Evolutionary conservation across 495 filamentous ascomycete species (phyloP).

Genomic region (Sordaria brevicollis): DNA sequence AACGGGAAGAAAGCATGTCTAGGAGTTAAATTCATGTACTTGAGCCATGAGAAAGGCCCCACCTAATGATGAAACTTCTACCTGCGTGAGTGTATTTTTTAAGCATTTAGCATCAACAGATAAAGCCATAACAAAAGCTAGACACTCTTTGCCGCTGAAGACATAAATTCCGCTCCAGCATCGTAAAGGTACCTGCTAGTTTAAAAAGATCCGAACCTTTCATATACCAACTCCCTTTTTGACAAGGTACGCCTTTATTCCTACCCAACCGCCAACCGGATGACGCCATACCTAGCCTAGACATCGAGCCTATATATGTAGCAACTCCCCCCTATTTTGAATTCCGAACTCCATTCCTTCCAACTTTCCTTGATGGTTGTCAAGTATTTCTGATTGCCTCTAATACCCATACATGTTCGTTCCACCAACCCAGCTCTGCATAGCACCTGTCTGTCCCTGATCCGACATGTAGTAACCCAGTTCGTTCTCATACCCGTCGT

Average conservation of each 20-base stretch:
- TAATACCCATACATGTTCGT: slow-evolving; percentile 16
- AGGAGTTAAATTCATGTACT: too few species aligned
- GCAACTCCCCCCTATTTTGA: neutral
- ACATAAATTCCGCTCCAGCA: too few species aligned
- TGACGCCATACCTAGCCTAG: neutral
- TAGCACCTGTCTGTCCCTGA: slow-evolving; percentile 1
- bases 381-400: neutral
- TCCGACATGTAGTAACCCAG: slow-evolving; percentile 22
- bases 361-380: neutral
- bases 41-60: too few species aligned
- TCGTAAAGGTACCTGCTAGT: neutral
- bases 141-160: neutral
- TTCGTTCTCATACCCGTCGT: slow-evolving; percentile 24
- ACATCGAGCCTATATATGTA: neutral
- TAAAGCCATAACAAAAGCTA: neutral
- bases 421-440: slow-evolving; percentile 13
- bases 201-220: neutral
- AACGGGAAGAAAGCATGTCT: neutral
- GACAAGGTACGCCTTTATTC: neutral
- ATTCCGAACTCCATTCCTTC: neutral
- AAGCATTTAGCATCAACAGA: too few species aligned
- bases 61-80: too few species aligned
- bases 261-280: neutral
- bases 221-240: neutral
- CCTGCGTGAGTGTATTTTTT: too few species aligned